Conservation (phyloP, 352 stramenopile genomes). For the Pythium guiyangense region DNA sequence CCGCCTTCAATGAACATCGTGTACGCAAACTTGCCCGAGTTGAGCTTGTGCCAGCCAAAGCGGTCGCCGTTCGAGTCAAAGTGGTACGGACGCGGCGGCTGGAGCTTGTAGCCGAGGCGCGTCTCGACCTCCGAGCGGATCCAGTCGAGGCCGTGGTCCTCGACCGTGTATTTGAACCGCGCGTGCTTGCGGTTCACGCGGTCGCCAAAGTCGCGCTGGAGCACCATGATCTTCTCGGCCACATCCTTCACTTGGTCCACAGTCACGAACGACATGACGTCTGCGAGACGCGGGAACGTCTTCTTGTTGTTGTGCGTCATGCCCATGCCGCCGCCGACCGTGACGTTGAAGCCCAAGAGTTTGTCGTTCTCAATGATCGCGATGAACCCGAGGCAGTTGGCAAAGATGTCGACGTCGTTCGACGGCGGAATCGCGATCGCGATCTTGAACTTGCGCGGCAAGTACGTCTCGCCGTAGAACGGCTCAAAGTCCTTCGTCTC, state of each 20-base stretch:
- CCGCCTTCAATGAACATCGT: constrained; percentile 87
- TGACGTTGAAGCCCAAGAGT: constrained; percentile 94
- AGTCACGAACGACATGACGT: constrained; percentile 95
- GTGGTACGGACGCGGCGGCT: constrained; percentile 73
- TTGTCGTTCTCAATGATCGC: constrained; percentile 87
- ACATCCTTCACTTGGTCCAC: constrained; percentile 88
- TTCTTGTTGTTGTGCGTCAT: constrained; percentile 97
- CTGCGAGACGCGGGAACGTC: constrained; percentile 95
- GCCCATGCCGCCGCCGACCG: constrained; percentile 96
- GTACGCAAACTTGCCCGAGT: constrained; percentile 71
- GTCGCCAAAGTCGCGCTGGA: constrained; percentile 96
- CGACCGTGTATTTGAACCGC: constrained; percentile 98
- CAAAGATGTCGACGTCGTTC: constrained; percentile 97
- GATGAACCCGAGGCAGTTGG: constrained; percentile 95
- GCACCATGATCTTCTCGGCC: constrained; percentile 92
- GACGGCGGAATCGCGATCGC: constrained; percentile 95
- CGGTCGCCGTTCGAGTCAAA: constrained; percentile 66
- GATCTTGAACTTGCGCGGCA: constrained; percentile 99
- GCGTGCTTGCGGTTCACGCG: constrained; percentile 95
- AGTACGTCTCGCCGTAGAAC: constrained; percentile 96
- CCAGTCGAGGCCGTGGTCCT: constrained; percentile 94
- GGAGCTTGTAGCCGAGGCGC: constrained; percentile 92
- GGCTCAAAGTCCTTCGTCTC: constrained; percentile 95
- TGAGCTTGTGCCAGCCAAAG: constrained; percentile 74
- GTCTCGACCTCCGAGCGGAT: constrained; percentile 93